Evolutionary conservation across 257 asterid species (phyloP), one percentile per base, ranked within the genome.

Genomic region (Galeopsis tetrahit): DNA sequence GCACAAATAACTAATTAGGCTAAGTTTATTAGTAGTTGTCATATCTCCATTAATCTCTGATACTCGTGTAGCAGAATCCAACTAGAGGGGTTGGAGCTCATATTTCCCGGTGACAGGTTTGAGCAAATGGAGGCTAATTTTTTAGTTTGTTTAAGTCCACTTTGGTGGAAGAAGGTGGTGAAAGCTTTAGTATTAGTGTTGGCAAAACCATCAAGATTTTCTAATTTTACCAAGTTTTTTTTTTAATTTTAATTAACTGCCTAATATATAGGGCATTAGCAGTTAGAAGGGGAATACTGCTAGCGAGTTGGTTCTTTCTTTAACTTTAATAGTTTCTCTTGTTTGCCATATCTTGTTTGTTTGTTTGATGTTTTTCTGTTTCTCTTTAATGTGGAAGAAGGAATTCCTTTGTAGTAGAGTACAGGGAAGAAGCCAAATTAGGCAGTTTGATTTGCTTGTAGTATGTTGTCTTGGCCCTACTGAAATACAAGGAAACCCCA

Each of bases 61-160:
- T 69, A 40, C 80, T 75, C 79, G 56, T 66, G 14, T 77, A 57
- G 63, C 83, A 59, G 86, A 78, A 74, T 76, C 88, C 90, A 77
- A 68, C 89, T 28, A 38, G 55, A 58, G 90, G 87, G 61, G 88
- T 84, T 92, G 96, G 92, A 81, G 90, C 83, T 85, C 89, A 28
- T 85, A 64, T 78, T 86, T 79, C 81, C 81, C 59, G 68, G 81
- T 32, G 68, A 69, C 10, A 66, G 81, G 66, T 78, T 59, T 55
- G 84, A 78, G 85, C 85, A 74, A 75, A 70, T 66, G 89, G 89
- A 79, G 88, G 85, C 71, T 81, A 80, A 9, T 76, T 78, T 74
- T 64, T 83, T 68, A 36, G 74, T 79, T 83, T 74, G 38, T 68
- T 81, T 73, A 68, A 75, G 68, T 75, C 77, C 79, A 68, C 68